Base-by-base conservation (phyloP, 768 basidiomycete genomes). In the Gloeopeniophorella convolvens region DNA sequence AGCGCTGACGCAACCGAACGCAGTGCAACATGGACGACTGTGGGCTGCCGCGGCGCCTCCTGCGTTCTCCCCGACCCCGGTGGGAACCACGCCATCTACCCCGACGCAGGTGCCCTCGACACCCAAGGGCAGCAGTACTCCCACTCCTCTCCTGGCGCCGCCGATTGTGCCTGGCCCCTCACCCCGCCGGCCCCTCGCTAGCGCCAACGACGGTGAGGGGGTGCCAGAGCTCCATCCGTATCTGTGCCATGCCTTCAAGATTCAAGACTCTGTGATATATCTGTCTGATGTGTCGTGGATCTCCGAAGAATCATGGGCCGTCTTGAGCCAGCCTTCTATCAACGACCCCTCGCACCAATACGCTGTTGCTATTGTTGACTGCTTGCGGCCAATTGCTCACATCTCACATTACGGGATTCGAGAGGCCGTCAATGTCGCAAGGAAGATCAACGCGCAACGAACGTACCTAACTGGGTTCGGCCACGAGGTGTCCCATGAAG, bases 271-370 rank as follows among this genome's bases (percentile, higher is more conserved):
- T 26, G 66, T 94, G 39, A 70, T 80, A 12, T 94, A 94, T 68
- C 73, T 95, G 51, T 84, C 85, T 23, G 93, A 96, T 64, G 86
- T 84, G 34, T 89, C 85, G 8, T 68, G 77, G 58, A 86, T 95
- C 47, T 90, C 92, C 2, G 78, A 85, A 7, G 73, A 78, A 30
- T 76, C 80, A 33, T 89, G 86, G 86, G 60, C 65, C 16, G 59
- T 80, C 43, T 66, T 83, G 44, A 56, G 63, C 28, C 57, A 53
- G 12, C 55, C 49, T 20, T 65, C 51, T 16, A 60, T 65, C 45
- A 58, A 60, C 15, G 53, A 56, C 41, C 42, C 59, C 55, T 24
- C 50, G 57, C 35, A 50, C 31, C 66, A 63, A 10, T 62, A 79
- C 30, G 71, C 82, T 2, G 73, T 88, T 21, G 72, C 86, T 51